These are phyloP conservation scores for Scedosporium minutisporum DNA, from an alignment of 2,329 filamentous ascomycete species.

Conservation along the genomic window DNA sequence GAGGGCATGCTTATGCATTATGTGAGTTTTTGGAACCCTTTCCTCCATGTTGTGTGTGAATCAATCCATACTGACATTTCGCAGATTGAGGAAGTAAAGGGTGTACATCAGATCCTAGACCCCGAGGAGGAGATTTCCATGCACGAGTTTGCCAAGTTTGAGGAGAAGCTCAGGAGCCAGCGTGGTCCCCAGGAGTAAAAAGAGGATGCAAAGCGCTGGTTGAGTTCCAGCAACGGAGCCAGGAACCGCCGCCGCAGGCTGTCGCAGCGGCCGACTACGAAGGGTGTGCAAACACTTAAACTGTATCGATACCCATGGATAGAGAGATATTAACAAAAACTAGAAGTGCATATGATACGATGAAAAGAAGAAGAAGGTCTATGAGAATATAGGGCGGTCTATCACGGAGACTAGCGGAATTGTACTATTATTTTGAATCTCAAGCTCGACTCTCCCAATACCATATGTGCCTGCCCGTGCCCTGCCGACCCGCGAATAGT, in stretches of 20 bases:
- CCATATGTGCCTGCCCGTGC: too few species aligned
- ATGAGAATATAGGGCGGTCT: not conserved
- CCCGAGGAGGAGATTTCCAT: conserved; percentile 83
- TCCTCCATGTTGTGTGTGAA: not conserved
- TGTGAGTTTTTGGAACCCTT: conserved; percentile 40
- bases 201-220: too few species aligned
- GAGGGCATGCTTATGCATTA: conserved; percentile 98
- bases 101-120: conserved; percentile 82
- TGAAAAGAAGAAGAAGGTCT: not conserved
- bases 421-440: not conserved
- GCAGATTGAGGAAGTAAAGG: conserved; percentile 91
- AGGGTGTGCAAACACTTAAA: not conserved
- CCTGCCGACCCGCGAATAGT: too few species aligned
- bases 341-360: not conserved
- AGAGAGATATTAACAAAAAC: not conserved
- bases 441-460: too few species aligned
- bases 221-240: too few species aligned
- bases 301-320: conserved; percentile 1
- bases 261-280: not conserved
- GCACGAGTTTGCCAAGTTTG: conserved; percentile 86
- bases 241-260: too few species aligned
- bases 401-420: not conserved
- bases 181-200: conserved; percentile 22
- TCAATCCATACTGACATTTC: conserved; percentile 17
- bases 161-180: conserved; percentile 63